These are phyloP conservation scores for Haberlea rhodopensis DNA, from an alignment of 257 asterid genomes.

Conservation along the genomic window DNA sequence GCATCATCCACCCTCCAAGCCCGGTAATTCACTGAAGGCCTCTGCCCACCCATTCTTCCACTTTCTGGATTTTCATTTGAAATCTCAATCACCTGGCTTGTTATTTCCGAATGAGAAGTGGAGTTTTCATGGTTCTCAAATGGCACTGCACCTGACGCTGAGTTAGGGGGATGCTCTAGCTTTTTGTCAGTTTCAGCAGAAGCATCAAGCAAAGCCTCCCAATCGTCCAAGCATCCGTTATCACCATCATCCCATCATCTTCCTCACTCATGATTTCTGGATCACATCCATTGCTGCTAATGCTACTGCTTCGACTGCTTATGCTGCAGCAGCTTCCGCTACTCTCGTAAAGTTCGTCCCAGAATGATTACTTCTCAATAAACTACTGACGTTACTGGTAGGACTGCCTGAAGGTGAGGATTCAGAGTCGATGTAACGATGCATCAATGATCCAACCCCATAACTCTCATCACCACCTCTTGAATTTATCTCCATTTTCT, in stretches of 20 bases:
- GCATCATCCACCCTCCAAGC: conserved; percentile 94
- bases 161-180: conserved; percentile 30
- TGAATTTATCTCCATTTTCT: conserved; percentile 56
- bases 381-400: conserved; percentile 64
- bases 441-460: conserved; percentile 34
- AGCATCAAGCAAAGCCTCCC: conserved; percentile 98
- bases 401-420: conserved; percentile 63
- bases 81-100: conserved; percentile 19
- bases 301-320: conserved; percentile 46
- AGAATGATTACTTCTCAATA: conserved; percentile 56
- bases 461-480: conserved; percentile 44
- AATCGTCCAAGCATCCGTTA: conserved; percentile 80
- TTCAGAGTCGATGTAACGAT: conserved; percentile 57
- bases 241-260: conserved; percentile 54
- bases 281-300: conserved; percentile 57
- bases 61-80: conserved; percentile 39
- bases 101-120: conserved; percentile 22
- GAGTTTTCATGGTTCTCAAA: conserved; percentile 29
- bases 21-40: conserved; percentile 36
- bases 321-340: conserved; percentile 47
- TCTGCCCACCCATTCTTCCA: conserved; percentile 30
- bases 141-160: conserved; percentile 25
- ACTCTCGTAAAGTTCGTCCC: conserved; percentile 61
- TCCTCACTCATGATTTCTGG: conserved; percentile 60
- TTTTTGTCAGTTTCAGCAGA: conserved; percentile 63